phyloP scores from a whole-genome alignment of 805 yeast genomes.

The Metschnikowia gelsemii region DNA sequence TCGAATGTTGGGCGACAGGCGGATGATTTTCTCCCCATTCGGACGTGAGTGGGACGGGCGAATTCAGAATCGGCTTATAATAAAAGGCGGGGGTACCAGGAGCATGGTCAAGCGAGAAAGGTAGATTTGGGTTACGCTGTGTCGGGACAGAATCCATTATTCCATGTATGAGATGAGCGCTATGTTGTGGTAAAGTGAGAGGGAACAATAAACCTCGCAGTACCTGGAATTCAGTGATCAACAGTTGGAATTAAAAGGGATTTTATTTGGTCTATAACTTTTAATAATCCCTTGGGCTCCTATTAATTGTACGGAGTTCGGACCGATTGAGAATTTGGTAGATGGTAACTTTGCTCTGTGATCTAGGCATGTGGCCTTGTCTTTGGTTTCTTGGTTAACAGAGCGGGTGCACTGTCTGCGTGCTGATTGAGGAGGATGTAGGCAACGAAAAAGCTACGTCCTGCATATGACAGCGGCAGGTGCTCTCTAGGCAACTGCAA shows the following conservation, averaged over 20 bases:
- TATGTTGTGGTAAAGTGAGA: too few relatives aligned
- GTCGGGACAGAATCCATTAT: slow-evolving; percentile 13
- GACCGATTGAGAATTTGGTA: too few relatives aligned
- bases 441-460: neutral
- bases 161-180: neutral
- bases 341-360: too few relatives aligned
- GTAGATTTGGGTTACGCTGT: slow-evolving; percentile 9
- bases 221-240: too few relatives aligned
- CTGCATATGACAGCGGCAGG: too few relatives aligned
- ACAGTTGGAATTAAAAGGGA: too few relatives aligned
- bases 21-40: slow-evolving; percentile 16
- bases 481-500: slow-evolving; percentile 1
- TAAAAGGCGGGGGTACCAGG: slow-evolving; percentile 8
- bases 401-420: neutral
- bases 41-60: slow-evolving; percentile 14
- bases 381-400: slow-evolving; percentile 1
- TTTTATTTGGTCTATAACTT: too few relatives aligned
- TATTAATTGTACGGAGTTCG: too few relatives aligned
- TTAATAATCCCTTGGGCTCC: too few relatives aligned
- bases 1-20: neutral
- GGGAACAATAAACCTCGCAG: too few relatives aligned
- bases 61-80: slow-evolving; percentile 10
- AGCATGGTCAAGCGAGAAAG: slow-evolving; percentile 7
- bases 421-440: slow-evolving; percentile 1
- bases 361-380: too few relatives aligned